phyloP scores from a whole-genome alignment of 345 rosid genomes.

The Sonneratia caseolaris region DNA sequence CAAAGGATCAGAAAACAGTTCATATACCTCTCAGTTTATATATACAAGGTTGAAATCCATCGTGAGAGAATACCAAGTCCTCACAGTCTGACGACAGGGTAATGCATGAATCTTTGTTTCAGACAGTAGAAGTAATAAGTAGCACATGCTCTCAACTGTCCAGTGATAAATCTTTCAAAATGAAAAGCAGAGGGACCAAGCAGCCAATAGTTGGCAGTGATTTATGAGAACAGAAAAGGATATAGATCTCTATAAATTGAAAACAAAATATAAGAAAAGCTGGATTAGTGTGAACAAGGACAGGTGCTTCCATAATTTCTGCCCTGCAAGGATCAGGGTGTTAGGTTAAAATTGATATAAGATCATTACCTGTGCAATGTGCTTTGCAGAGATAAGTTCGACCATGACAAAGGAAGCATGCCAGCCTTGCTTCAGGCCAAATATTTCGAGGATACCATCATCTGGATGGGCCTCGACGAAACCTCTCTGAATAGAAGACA shows the following conservation, averaged over 20 bases:
- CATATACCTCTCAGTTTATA: not conserved
- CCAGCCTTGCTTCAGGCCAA: conserved; percentile 97
- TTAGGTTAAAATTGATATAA: not conserved
- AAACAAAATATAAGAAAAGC: no score
- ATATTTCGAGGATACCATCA: conserved; percentile 91
- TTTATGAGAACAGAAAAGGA: no score
- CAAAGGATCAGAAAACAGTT: not conserved
- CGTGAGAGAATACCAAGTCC: not conserved
- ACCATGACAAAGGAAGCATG: conserved; percentile 99
- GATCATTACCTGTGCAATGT: conserved; percentile 75
- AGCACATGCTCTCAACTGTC: not conserved
- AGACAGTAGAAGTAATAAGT: no score
- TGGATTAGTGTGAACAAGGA: not conserved
- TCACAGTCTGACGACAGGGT: not conserved
- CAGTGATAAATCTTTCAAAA: no score
- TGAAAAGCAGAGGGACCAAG: no score
- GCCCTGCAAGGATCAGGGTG: not conserved
- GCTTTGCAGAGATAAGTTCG: conserved; percentile 96
- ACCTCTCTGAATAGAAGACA: conserved; percentile 44
- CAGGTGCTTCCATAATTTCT: not conserved
- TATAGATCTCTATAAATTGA: no score
- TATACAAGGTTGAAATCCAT: not conserved
- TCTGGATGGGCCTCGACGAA: conserved; percentile 91
- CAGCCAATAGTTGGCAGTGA: no score
- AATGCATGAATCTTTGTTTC: not conserved